A percentile compares a stretch with the other conserved stretches of the same genome.
phyloP scores from a whole-genome alignment of 306 rosid species.

The Trifolium fragiferum region DNA sequence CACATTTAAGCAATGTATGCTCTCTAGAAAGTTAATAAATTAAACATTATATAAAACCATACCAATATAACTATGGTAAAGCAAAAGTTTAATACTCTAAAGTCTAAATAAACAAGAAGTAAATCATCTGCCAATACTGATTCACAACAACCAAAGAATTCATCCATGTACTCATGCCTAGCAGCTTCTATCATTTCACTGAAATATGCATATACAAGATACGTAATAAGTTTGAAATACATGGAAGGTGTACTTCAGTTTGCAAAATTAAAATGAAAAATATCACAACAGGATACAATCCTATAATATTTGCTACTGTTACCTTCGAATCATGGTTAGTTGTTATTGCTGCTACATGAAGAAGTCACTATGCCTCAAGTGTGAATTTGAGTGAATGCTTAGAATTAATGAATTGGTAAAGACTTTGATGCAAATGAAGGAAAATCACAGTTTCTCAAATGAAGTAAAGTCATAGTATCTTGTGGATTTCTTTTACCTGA shows the following conservation, averaged over 20 bases:
- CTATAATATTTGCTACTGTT: conserved; percentile 74
- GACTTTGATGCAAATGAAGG: no score
- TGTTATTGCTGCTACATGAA: no score
- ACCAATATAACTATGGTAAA: not conserved
- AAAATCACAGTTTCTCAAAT: no score
- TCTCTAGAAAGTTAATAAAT: no score
- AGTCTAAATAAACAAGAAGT: conserved; percentile 43
- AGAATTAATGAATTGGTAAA: no score
- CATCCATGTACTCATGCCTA: conserved; percentile 83
- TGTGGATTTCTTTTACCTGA: no score
- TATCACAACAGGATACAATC: conserved; percentile 81
- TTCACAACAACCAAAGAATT: conserved; percentile 80
- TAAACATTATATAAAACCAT: not conserved
- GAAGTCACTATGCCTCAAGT: no score
- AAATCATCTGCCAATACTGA: conserved; percentile 72
- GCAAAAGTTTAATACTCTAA: not conserved
- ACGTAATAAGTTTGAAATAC: conserved; percentile 21
- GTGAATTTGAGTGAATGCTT: no score
- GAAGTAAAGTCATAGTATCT: no score
- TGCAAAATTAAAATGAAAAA: not conserved
- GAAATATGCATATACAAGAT: conserved; percentile 41
- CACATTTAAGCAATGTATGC: not conserved
- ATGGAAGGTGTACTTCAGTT: no score
- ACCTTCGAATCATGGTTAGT: no score
- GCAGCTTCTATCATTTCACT: conserved; percentile 87